Evolutionary conservation across 305 asterid species (phyloP).

Genomic region (Fraxinus latifolia): DNA sequence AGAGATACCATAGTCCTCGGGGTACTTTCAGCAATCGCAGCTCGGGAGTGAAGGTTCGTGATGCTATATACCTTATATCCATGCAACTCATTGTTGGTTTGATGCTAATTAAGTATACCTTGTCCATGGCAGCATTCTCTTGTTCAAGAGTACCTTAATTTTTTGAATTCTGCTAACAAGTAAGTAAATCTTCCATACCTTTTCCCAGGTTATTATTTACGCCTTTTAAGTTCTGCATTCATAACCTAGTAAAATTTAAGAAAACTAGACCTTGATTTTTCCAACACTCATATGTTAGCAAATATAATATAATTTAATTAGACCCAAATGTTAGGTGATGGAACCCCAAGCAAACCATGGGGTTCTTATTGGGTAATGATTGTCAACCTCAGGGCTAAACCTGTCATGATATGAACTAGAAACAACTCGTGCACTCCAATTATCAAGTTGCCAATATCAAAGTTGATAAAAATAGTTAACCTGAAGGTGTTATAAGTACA

Average conservation of each 20-base stretch:
- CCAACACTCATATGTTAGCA: not conserved
- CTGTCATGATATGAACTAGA: not conserved
- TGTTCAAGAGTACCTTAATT: constrained; percentile 38
- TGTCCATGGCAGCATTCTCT: constrained; percentile 34
- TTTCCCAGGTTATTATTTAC: not conserved
- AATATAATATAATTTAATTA: not conserved
- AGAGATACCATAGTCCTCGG: constrained; percentile 49
- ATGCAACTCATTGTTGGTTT: not conserved
- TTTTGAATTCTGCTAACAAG: constrained; percentile 52
- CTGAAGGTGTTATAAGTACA: constrained; percentile 23
- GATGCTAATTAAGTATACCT: not conserved
- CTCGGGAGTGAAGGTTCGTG: constrained; percentile 60
- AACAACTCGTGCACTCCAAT: not conserved
- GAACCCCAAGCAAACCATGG: not conserved
- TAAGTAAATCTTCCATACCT: constrained; percentile 16
- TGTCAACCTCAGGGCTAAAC: not conserved
- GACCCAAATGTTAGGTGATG: not conserved
- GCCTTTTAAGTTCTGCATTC: not conserved
- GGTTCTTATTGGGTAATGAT: not conserved
- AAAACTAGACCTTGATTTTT: not conserved
- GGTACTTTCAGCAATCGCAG: constrained; percentile 48
- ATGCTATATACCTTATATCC: not conserved
- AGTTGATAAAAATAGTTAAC: not conserved
- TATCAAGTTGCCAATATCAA: not conserved
- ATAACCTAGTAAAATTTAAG: not conserved